Evolutionary conservation across 257 asterid species (phyloP), one percentile per base, ranked within the genome.

Genomic region (Forsythia viridissima): DNA sequence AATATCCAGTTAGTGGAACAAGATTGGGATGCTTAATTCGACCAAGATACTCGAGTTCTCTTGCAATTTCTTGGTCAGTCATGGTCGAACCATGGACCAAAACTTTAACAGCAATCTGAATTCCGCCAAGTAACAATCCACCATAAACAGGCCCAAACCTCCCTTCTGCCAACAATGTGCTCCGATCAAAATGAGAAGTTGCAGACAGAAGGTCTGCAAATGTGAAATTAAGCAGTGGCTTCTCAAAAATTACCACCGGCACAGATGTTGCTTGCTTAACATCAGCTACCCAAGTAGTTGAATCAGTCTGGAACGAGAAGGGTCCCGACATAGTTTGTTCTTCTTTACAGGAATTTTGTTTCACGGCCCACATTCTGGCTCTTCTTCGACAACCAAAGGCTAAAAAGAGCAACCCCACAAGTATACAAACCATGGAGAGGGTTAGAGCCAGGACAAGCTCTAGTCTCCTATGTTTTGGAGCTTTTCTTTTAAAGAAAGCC

Each of bases 281-380:
- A 82, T 91, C 98, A 39, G 97, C 97, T 66, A 90, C 92, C 98
- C 97, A 93, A 72, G 91, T 90, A 52, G 97, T 90, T 1, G 96
- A 91, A 85, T 91, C 98, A 0, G 97, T 89, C 77, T 91, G 89
- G 80, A 93, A 91, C 0, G 98, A 91, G 75, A 93, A 91, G 61
- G 98, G 98, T 9, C 98, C 97, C 0, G 98, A 90, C 67, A 90
- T 48, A 10, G 81, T 77, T 75, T 86, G 93, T 80, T 93, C 97
- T 77, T 91, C 98, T 80, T 80, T 88, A 66, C 68, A 80, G 42
- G 96, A 86, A 42, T 66, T 81, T 79, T 87, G 94, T 82, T 93
- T 93, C 73, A 81, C 82, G 11, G 79, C 92, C 98, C 93, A 86
- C 90, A 79, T 89, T 82, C 90, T 81, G 4, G 85, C 84, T 85